phyloP scores from a whole-genome alignment of 2,329 filamentous ascomycete genomes.

The Nemania sp. region DNA sequence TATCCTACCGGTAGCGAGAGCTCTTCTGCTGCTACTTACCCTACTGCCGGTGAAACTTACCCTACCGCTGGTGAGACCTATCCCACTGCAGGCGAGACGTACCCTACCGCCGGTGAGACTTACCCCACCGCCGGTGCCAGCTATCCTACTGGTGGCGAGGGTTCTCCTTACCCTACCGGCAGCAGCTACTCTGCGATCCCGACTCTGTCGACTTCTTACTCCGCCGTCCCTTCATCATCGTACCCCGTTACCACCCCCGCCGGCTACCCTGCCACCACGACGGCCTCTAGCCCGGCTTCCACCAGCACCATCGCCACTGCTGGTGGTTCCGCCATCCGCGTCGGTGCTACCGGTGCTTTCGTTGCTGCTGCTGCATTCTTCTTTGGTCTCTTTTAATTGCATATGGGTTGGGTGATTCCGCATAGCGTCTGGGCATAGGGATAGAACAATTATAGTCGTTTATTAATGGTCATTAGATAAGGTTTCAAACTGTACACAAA shows the following conservation, averaged over 20 bases:
- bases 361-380: conserved; percentile 43
- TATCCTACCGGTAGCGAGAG: conserved; percentile 30
- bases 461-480: conserved; percentile 33
- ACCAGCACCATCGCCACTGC: conserved; percentile 43
- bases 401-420: conserved; percentile 28
- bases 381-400: conserved; percentile 42
- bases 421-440: conserved; percentile 34
- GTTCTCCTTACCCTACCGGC: too few relatives aligned
- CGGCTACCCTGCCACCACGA: conserved; percentile 20
- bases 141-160: conserved; percentile 24
- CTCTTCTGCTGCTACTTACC: conserved; percentile 12
- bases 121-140: not conserved
- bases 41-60: conserved; percentile 13
- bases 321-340: conserved; percentile 36
- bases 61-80: conserved; percentile 16
- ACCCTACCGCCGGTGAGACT: conserved; percentile 14
- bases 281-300: conserved; percentile 21
- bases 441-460: conserved; percentile 29
- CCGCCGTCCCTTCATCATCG: not conserved
- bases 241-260: conserved; percentile 27
- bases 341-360: conserved; percentile 42
- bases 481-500: conserved; percentile 15
- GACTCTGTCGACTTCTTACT: conserved; percentile 32
- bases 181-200: conserved; percentile 20
- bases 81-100: conserved; percentile 19